Base-by-base conservation (phyloP, 371 early-diverging fungal species). In the Mucor irregularis region DNA sequence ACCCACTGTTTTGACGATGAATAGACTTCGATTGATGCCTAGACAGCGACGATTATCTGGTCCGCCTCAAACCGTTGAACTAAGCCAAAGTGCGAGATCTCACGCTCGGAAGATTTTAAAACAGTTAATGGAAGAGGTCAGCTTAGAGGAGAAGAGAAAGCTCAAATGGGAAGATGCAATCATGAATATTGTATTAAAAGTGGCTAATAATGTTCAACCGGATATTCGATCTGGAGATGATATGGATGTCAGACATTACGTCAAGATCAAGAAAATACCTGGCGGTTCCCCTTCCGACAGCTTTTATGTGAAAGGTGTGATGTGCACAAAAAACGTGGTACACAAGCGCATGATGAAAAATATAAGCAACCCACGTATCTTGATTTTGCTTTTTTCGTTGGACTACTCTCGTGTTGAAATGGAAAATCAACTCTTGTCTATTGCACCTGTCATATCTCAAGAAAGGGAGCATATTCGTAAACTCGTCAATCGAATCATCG, bases 241-340 rank as follows among this genome's bases (percentile, higher is more conserved):
- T 53, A 94, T 94, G 76, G 96, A 97, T 64, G 84, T 95, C 19
- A 83, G 93, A 16, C 88, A 90, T 25, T 94, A 91, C 55, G 88
- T 98, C 53, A 95, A 95, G 62, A 90, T 97, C 68, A 98, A 98
- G 67, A 90, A 89, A 57, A 89, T 97, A 14, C 92, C 96, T 0
- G 97, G 97, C 10, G 97, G 94, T 0, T 14, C 66, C 16, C 92
- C 94, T 0, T 50, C 69, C 14, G 92, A 95, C 60, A 88, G 90
- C 35, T 83, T 88, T 49, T 95, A 91, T 67, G 82, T 97, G 28
- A 76, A 87, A 37, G 95, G 94, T 1, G 83, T 95, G 0, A 94
- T 96, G 14, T 93, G 89, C 62, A 84, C 93, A n/a, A 96, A 95
- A 64, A 90, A 90, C 58, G 80, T 96, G 8, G 91, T 92, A 0